phyloP scores from a whole-genome alignment of 495 filamentous ascomycete genomes.

The Hypoxylon lienhwacheense region DNA sequence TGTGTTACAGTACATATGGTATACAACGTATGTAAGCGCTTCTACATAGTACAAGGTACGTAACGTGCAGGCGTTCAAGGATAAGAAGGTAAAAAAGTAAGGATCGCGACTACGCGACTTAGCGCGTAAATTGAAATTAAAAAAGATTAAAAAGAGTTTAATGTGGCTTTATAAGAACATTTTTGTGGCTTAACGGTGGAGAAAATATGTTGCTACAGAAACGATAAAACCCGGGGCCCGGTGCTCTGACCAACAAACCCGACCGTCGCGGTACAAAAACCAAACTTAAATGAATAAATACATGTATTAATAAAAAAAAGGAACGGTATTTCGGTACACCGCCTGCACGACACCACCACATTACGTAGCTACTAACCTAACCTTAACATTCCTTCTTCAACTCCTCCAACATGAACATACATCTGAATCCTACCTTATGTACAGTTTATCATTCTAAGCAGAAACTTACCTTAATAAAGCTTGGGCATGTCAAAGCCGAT shows the following conservation, averaged over 20 bases:
- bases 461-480: slow-evolving; percentile 7
- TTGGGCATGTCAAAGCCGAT: not conserved
- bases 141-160: not conserved
- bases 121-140: slow-evolving; percentile 36
- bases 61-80: no score
- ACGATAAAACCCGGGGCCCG: slow-evolving; percentile 13
- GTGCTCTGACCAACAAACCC: slow-evolving; percentile 18
- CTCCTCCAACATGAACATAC: no score
- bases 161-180: slow-evolving; percentile 4
- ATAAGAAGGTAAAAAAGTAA: not conserved
- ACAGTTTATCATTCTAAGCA: no score
- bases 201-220: slow-evolving; percentile 25
- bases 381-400: no score
- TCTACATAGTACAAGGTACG: no score
- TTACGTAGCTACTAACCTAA: slow-evolving; percentile 3
- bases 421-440: no score
- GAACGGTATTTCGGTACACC: slow-evolving; percentile 22
- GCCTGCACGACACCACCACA: slow-evolving; percentile 29
- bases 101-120: slow-evolving; percentile 11
- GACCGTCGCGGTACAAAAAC: slow-evolving; percentile 1
- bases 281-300: no score
- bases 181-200: slow-evolving; percentile 3
- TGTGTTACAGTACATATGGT: no score
- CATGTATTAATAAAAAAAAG: slow-evolving; percentile 1
- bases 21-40: no score